Evolutionary conservation across 208 protist genomes (phyloP).

Genomic region (Crithidia acanthocephali): DNA sequence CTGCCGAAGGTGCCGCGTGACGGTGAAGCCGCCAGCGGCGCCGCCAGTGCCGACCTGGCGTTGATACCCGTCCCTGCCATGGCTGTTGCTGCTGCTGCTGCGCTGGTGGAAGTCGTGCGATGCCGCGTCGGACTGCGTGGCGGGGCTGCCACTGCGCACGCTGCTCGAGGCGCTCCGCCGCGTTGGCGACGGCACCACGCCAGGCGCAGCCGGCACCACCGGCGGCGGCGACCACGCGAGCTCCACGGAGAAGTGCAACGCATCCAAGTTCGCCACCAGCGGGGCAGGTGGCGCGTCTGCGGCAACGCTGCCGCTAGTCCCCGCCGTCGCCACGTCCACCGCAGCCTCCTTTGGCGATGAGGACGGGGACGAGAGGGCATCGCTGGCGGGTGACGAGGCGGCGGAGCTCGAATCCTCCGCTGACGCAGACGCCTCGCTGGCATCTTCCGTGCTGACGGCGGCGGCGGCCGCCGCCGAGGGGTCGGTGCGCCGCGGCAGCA

Average conservation of each 20-base stretch:
- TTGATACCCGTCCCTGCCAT: conserved; percentile 17
- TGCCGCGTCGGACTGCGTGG: conserved; percentile 15
- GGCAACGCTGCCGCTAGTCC: background rate
- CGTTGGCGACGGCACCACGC: background rate
- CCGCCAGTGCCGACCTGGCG: conserved; percentile 16
- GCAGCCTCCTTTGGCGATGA: background rate
- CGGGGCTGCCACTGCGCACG: conserved; percentile 10
- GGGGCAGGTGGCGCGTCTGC: background rate
- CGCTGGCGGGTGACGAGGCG: too few relatives aligned
- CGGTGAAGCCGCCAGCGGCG: conserved; percentile 33
- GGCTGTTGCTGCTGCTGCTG: conserved; percentile 9
- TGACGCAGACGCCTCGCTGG: too few relatives aligned
- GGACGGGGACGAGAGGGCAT: too few relatives aligned
- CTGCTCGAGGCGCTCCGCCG: conserved; percentile 8
- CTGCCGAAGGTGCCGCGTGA: conserved; percentile 33
- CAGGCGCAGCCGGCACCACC: background rate
- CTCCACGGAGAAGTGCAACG: conserved; percentile 27
- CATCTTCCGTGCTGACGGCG: too few relatives aligned
- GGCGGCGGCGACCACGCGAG: conserved; percentile 1
- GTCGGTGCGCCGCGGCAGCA: background rate
- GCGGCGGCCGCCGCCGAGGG: too few relatives aligned
- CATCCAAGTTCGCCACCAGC: conserved; percentile 9
- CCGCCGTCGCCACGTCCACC: background rate
- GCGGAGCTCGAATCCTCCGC: too few relatives aligned
- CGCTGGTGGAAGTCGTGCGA: background rate